These are phyloP conservation scores for Leccinum subrobustum DNA, from an alignment of 1,284 basidiomycete genomes.

Conservation along the genomic window DNA sequence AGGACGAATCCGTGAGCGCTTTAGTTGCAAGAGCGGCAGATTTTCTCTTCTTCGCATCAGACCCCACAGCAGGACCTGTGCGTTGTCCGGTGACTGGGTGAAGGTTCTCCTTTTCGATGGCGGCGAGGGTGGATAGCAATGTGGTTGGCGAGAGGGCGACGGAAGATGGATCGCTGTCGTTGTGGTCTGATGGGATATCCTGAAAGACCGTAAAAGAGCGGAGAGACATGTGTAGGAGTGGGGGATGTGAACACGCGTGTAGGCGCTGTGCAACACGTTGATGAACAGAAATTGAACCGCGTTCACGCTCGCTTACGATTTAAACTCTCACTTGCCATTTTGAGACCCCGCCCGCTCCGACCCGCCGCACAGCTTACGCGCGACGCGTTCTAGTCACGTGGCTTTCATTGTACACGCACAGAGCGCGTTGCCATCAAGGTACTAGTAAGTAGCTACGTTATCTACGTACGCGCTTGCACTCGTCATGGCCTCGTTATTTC, in stretches of 20 bases:
- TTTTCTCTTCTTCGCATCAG: conserved; percentile 60
- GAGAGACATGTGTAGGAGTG: conserved; percentile 42
- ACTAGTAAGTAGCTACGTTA: neutral
- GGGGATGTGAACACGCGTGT: conserved; percentile 20
- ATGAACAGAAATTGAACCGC: conserved; percentile 25
- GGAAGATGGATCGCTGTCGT: conserved; percentile 21
- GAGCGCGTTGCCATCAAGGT: neutral
- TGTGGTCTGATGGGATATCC: conserved; percentile 42
- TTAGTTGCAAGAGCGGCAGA: conserved; percentile 58
- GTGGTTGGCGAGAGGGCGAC: conserved; percentile 25
- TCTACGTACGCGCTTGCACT: neutral
- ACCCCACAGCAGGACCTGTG: conserved; percentile 37
- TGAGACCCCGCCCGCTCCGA: conserved; percentile 35
- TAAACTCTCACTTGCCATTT: conserved; percentile 32
- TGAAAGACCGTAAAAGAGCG: conserved; percentile 67
- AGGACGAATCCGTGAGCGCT: conserved; percentile 33
- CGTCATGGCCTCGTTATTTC: neutral
- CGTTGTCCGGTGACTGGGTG: conserved; percentile 69
- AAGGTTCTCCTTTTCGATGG: conserved; percentile 72
- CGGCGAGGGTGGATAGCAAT: conserved; percentile 35
- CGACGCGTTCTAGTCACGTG: conserved; percentile 34
- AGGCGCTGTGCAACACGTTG: conserved; percentile 36
- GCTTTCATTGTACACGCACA: neutral
- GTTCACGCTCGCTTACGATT: conserved; percentile 30
- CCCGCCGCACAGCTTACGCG: conserved; percentile 19